Evolutionary conservation across 306 rosid species (phyloP).

Genomic region (Mimosa bimucronata): DNA sequence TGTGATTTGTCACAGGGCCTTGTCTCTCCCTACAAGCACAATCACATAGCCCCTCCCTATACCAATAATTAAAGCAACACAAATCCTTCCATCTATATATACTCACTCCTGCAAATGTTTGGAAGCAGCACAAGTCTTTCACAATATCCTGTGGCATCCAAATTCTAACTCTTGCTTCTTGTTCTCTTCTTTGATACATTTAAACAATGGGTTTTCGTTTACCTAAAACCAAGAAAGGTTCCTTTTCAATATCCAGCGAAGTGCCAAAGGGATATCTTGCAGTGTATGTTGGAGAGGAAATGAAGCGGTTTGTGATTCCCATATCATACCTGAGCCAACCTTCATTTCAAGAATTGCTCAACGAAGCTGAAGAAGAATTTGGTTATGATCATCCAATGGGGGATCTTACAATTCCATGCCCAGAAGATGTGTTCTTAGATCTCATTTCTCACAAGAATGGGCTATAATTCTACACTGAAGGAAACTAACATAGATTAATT

Average conservation of each 20-base stretch:
- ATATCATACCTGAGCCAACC: conserved; percentile 39
- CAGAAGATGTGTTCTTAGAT: conserved; percentile 23
- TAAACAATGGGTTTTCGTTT: conserved; percentile 35
- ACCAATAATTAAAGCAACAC: neutral
- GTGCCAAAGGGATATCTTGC: conserved; percentile 44
- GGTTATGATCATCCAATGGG: conserved; percentile 42
- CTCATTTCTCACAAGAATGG: neutral
- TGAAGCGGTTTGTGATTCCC: conserved; percentile 40
- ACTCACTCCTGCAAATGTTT: neutral
- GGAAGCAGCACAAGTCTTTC: conserved; percentile 18
- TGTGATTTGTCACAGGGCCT: neutral
- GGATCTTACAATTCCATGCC: conserved; percentile 38
- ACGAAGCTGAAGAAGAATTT: conserved; percentile 38
- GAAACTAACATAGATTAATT: neutral
- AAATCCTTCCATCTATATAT: conserved; percentile 2
- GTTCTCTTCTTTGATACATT: conserved; percentile 12
- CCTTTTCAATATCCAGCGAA: neutral
- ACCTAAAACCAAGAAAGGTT: neutral
- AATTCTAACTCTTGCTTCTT: neutral
- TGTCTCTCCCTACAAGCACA: neutral
- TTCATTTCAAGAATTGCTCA: conserved; percentile 37
- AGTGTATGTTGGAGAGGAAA: conserved; percentile 48
- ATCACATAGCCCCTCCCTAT: neutral
- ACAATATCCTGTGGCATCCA: conserved; percentile 1
- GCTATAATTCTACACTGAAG: conserved; percentile 3